A percentile compares a stretch with the other conserved stretches of the same genome.
Evolutionary conservation across 306 rosid species (phyloP).

Genomic region (Fragaria nilgerrensis): DNA sequence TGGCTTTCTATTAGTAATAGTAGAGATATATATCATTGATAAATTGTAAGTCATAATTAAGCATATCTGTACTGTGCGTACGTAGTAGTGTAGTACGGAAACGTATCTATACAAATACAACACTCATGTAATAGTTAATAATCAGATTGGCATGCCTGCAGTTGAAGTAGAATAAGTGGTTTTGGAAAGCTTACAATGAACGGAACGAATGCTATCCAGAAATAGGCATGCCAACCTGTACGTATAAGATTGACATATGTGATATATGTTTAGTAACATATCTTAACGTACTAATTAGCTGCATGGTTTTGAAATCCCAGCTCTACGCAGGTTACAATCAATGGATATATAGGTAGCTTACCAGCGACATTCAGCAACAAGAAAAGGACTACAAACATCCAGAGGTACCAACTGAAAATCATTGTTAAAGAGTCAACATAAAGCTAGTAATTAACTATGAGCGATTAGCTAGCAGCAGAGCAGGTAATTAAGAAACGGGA

Average conservation of each 20-base stretch:
- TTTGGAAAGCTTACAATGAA: constrained; percentile 21
- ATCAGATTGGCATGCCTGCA: background rate
- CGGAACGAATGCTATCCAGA: constrained; percentile 38
- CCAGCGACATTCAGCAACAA: constrained; percentile 36
- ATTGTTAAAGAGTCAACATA: background rate
- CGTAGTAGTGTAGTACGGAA: background rate
- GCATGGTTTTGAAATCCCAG: background rate
- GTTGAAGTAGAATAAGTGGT: background rate
- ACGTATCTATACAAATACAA: background rate
- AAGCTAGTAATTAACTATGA: background rate
- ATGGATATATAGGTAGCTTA: background rate
- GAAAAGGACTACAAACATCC: constrained; percentile 33
- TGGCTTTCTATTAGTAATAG: too few relatives aligned
- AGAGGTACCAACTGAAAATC: constrained; percentile 35
- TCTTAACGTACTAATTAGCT: background rate
- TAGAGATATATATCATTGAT: background rate
- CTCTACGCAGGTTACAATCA: background rate
- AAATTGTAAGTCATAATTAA: background rate
- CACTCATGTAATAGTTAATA: background rate
- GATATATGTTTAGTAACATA: background rate
- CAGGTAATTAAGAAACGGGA: background rate
- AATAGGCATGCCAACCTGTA: constrained; percentile 33
- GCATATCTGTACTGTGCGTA: background rate
- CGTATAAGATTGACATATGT: background rate
- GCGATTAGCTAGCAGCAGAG: background rate